Percentiles rank a stretch among this genome's conserved stretches.
These are phyloP conservation scores for Centaurea solstitialis DNA, from an alignment of 129 eudicot species.

Conservation along the genomic window DNA sequence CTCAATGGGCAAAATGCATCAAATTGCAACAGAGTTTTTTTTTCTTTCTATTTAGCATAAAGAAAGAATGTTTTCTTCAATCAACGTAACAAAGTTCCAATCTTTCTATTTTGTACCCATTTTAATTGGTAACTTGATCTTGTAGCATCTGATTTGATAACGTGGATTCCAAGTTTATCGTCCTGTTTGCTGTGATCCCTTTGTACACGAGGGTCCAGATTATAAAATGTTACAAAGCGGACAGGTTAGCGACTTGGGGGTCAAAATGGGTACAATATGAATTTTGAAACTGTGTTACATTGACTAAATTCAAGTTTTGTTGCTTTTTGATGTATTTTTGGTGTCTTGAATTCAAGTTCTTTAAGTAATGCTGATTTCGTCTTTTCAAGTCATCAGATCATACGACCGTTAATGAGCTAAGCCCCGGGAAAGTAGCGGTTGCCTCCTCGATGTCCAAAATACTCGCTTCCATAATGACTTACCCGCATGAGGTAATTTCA, in stretches of 20 bases:
- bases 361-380: conserved; percentile 14
- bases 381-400: conserved; percentile 36
- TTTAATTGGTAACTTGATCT: background rate
- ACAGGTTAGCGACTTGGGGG: background rate
- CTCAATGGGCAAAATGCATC: background rate
- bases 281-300: background rate
- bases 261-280: background rate
- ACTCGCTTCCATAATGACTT: conserved; percentile 58
- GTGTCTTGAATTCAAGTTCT: background rate
- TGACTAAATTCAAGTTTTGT: no score
- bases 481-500: conserved; percentile 65
- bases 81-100: no score
- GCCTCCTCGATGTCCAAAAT: conserved; percentile 70
- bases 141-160: background rate
- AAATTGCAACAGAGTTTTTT: background rate
- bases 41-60: background rate
- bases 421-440: conserved; percentile 54
- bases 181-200: no score
- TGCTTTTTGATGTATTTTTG: background rate
- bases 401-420: conserved; percentile 44
- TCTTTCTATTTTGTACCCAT: background rate
- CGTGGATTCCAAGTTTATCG: background rate
- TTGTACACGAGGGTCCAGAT: background rate
- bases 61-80: no score
- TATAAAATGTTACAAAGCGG: background rate